A percentile compares a stretch with the other conserved stretches of the same genome.
These are phyloP conservation scores for Eucalyptus curtisii DNA, from an alignment of 345 rosid genomes.

Conservation along the genomic window DNA sequence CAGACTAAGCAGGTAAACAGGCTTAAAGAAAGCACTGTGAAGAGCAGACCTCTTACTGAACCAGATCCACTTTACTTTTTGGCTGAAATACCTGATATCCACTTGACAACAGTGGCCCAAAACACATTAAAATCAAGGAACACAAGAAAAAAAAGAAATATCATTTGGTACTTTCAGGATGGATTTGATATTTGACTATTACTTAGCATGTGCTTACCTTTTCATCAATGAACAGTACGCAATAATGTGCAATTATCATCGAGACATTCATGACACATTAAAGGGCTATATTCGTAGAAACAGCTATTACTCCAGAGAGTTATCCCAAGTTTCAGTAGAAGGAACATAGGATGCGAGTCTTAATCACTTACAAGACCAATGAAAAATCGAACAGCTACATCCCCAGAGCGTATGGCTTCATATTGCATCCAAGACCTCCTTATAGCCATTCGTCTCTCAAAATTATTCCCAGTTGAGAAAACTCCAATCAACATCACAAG, in stretches of 20 bases:
- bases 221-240: background rate
- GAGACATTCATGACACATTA: background rate
- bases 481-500: conserved; percentile 60
- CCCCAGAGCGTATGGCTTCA: conserved; percentile 54
- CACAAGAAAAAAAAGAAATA: background rate
- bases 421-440: conserved; percentile 95
- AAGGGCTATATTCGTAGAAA: background rate
- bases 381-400: conserved; percentile 76
- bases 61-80: background rate
- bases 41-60: background rate
- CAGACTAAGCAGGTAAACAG: background rate
- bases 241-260: background rate
- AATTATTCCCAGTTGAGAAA: conserved; percentile 88
- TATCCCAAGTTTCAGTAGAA: background rate
- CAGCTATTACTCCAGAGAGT: background rate
- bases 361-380: conserved; percentile 71
- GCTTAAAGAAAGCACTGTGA: background rate
- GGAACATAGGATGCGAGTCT: background rate
- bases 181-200: background rate
- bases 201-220: background rate
- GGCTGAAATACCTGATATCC: background rate
- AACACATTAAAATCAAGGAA: background rate
- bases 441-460: conserved; percentile 83
- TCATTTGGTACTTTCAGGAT: background rate
- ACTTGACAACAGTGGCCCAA: background rate